A percentile compares a stretch with the other conserved stretches of the same genome.
phyloP scores from a whole-genome alignment of 768 basidiomycete species.

The Tylopilus subfusipes region DNA sequence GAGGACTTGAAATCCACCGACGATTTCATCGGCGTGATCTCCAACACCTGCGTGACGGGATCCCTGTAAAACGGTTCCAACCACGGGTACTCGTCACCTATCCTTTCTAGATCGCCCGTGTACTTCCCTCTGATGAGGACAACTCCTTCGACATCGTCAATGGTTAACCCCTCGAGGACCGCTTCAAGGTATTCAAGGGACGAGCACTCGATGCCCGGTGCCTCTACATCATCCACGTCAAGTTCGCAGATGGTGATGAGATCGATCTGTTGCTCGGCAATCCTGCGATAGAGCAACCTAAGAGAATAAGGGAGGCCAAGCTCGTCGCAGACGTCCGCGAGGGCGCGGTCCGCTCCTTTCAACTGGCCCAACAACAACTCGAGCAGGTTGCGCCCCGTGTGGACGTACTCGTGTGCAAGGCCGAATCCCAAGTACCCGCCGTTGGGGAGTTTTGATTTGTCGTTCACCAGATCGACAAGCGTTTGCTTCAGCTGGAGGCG shows the following conservation, averaged over 20 bases:
- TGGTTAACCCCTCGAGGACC: not conserved
- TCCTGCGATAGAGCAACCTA: not conserved
- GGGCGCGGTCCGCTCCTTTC: conserved; percentile 10
- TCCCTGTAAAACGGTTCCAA: not conserved
- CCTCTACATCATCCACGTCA: not conserved
- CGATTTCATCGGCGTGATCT: conserved; percentile 8
- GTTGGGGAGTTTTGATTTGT: not conserved
- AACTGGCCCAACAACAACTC: conserved; percentile 1
- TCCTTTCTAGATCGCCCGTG: not conserved
- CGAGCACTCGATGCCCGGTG: not conserved
- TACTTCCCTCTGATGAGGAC: not conserved
- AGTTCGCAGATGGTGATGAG: not conserved
- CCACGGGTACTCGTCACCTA: not conserved
- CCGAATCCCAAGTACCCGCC: conserved; percentile 12
- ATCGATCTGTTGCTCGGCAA: not conserved
- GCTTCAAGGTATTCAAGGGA: not conserved
- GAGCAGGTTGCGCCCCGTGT: not conserved
- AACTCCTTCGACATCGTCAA: conserved; percentile 3
- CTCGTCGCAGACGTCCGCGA: conserved; percentile 1
- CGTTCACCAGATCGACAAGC: not conserved
- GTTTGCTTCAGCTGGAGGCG: not conserved
- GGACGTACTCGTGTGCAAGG: conserved; percentile 12
- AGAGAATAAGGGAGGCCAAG: conserved; percentile 4
- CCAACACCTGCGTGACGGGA: conserved; percentile 3
- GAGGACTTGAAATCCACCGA: not conserved